These are phyloP conservation scores for Umbelopsis sp. DNA, from an alignment of 192 early-diverging fungal genomes.

Conservation along the genomic window DNA sequence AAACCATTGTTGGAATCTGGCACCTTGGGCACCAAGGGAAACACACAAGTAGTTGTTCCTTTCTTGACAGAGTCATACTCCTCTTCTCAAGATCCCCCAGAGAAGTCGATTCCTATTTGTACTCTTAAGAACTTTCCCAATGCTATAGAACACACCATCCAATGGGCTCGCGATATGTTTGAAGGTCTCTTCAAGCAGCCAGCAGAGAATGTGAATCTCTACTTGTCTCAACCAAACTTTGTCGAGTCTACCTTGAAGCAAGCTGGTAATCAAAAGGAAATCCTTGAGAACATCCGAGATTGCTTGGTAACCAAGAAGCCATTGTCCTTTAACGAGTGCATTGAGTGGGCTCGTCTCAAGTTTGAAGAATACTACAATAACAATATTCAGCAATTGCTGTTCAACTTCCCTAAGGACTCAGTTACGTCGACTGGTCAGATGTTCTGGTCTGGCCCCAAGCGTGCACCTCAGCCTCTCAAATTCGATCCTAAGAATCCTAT, in stretches of 20 bases:
- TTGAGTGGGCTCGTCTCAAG: slow-evolving; percentile 87
- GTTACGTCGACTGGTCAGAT: slow-evolving; percentile 84
- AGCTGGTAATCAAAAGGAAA: slow-evolving; percentile 77
- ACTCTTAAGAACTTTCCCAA: slow-evolving; percentile 92
- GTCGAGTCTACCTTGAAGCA: slow-evolving; percentile 78
- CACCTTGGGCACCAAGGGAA: slow-evolving; percentile 99
- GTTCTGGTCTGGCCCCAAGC: slow-evolving; percentile 99
- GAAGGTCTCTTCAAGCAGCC: slow-evolving; percentile 92
- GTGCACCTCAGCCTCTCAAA: slow-evolving; percentile 80
- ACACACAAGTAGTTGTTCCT: slow-evolving; percentile 97
- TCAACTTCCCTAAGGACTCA: slow-evolving; percentile 96
- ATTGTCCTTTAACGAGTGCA: slow-evolving; percentile 87
- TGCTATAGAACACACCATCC: slow-evolving; percentile 83
- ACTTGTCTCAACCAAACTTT: slow-evolving; percentile 85
- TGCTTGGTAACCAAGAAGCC: slow-evolving; percentile 83
- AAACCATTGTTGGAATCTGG: slow-evolving; percentile 97
- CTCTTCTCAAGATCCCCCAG: slow-evolving; percentile 96
- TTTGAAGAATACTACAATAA: slow-evolving; percentile 96
- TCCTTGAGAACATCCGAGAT: slow-evolving; percentile 72
- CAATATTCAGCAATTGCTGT: slow-evolving; percentile 91
- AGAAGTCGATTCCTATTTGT: slow-evolving; percentile 92
- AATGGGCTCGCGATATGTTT: slow-evolving; percentile 98
- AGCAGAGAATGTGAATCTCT: slow-evolving; percentile 93
- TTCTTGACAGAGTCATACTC: slow-evolving; percentile 97
- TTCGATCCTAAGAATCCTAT: slow-evolving; percentile 75